Evolutionary conservation across 371 early-diverging fungal species (phyloP), one percentile per base, ranked within the genome.

Genomic region (Mucor plumbeus): DNA sequence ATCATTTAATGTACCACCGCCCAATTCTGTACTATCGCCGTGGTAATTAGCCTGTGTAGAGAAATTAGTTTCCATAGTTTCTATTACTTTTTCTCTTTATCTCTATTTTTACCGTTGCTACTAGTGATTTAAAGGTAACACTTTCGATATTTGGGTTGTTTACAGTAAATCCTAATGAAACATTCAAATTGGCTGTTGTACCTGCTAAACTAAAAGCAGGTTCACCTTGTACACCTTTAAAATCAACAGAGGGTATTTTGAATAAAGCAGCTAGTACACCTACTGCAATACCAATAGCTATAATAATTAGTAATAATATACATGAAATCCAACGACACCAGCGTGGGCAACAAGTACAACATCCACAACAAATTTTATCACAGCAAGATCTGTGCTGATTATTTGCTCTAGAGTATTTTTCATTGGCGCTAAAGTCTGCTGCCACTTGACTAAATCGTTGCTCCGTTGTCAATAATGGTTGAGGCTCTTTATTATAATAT

Each of bases 91-190:
- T 9, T 26, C 26, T 8, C 4, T 31, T 9, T 34, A 47, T 31
- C 33, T 59, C 7, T 31, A 65, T 73, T 70, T 74, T 70, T 80
- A 85, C 87, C 40, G 78, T 80, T n/a, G 88, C 88, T 35, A 69
- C 63, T 56, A 88, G 75, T 11, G 79, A 75, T 35, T 79, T 78
- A 62, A 88, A 88, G n/a, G 83, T 84, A 67, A 86, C 72, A 19
- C 84, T 75, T 65, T 83, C 74, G 36, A 85, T 82, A 64, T 88
- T 88, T 31, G 86, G 85, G 64, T 88, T 88, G 40, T 75, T 65
- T 33, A 88, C 86, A 7, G 72, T 59, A 48, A 88, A 85, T 34
- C 73, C 65, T 21, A 83, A 58, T 1, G 68, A 59, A 21, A 77
- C 65, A 59, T 70, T 78, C 31, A 83, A 60, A 59, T 69, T 69